Base-by-base conservation (phyloP, 352 stramenopile species). In the Pythium brachiatum region DNA sequence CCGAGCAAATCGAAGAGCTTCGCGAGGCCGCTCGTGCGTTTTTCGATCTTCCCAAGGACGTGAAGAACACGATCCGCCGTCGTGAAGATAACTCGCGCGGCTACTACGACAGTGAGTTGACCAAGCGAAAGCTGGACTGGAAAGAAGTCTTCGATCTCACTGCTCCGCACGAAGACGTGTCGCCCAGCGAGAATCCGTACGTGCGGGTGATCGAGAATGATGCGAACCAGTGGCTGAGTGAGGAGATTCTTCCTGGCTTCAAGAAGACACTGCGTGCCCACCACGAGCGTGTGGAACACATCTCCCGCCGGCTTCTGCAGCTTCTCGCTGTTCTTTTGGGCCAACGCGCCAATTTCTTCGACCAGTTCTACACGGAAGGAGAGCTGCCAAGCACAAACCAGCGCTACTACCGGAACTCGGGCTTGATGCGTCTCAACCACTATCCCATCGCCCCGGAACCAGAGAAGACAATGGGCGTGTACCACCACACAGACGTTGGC, bases 101-200 rank as follows among this genome's bases (percentile, higher is more conserved):
- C 16, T 98, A 90, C 69, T 97, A 96, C 70, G 89, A 98, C 62
- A 81, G 95, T 60, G 94, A 98, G 61, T 72, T 98, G 23, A 98
- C 94, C 41, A 98, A 98, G 77, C 88, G 95, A 66, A 92, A 86
- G 54, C 72, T 72, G n/a, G 94, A 98, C 74, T 97, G 88, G 88
- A 98, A 98, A 56, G 83, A 97, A 62, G 75, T 67, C 11, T 77
- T 97, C 12, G 92, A 97, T 77, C 75, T 80, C 43, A 63, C 62
- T 27, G 78, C 72, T 1, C 69, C 23, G 2, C 61, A 76, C 3
- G 74, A 84, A 13, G 75, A 83, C 31, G 66, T 56, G 2, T 41
- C 69, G 3, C 65, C 83, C 13, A 57, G 84, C 18, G 65, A 78
- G 43, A 39, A 63, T 4, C 50, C 57, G 18, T 54, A 66, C 27